Evolutionary conservation across 108 stramenopile genomes (phyloP).

Genomic region (Nitzschia palea): DNA sequence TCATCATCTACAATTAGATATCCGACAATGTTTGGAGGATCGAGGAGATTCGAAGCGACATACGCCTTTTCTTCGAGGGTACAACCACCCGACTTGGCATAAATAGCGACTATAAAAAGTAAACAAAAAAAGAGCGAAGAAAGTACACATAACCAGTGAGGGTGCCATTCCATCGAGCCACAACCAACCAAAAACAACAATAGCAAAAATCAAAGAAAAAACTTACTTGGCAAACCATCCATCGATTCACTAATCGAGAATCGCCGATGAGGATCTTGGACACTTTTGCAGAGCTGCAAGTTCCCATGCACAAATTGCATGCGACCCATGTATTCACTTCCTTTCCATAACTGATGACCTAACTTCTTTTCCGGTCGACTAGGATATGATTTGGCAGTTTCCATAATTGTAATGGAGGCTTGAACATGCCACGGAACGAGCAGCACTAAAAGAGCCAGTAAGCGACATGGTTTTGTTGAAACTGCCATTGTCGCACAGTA

Average conservation of each 20-base stretch:
- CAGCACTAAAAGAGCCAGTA: background rate
- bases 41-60: conserved; percentile 34
- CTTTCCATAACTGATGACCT: conserved; percentile 28
- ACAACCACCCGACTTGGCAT: conserved; percentile 45
- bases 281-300: conserved; percentile 27
- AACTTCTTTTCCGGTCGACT: conserved; percentile 24
- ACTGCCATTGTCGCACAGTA: background rate
- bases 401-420: conserved; percentile 37
- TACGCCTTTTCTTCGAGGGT: conserved; percentile 44
- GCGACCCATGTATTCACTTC: conserved; percentile 48
- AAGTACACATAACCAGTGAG: background rate
- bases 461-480: background rate
- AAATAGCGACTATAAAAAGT: conserved; percentile 33
- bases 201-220: background rate
- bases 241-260: conserved; percentile 23
- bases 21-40: conserved; percentile 32
- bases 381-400: conserved; percentile 15
- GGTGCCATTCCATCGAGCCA: too few species aligned
- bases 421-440: background rate
- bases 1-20: conserved; percentile 41
- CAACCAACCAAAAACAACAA: conserved; percentile 1
- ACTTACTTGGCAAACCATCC: conserved; percentile 49
- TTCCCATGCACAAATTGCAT: conserved; percentile 34
- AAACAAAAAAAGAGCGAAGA: background rate
- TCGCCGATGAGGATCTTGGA: conserved; percentile 6